Base-by-base conservation (phyloP, 495 filamentous ascomycete species). In the Lasiosphaeria hispida region DNA sequence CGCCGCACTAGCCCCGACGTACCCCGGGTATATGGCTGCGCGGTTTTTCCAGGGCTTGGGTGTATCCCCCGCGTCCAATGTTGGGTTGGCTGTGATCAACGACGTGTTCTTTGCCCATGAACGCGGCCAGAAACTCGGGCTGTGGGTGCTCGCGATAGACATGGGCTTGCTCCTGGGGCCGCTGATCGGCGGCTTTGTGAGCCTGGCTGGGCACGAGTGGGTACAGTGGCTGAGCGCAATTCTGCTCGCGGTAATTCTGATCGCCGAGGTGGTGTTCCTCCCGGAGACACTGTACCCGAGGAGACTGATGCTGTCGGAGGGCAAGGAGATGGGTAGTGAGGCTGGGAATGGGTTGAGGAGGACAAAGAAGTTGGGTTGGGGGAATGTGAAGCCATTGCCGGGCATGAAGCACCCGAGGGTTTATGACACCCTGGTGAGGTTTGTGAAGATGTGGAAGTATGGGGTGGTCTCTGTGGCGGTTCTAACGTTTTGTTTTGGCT, bases 11-110 rank as follows among this genome's bases (percentile, higher is more conserved):
- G 79, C 80, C 3, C 60, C 70, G 23, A 69, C 44, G 1, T 82
- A 80, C 61, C 53, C 62, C 0, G 72, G 77, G 2, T 86, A 87
- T 55, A 85, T 87, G 82, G 75, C 79, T 45, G 73, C 80, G 9
- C 63, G 84, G 0, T 86, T 87, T 60, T 84, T 85, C 62, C 84
- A 87, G 63, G 83, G 84, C 0, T 77, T 85, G 39, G 84, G 84
- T 0, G 82, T 83, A 10, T 77, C 76, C 54, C 84, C 84, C 7
- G 83, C 73, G 2, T 72, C 79, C 7, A 86, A 79, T 4, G 82
- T 87, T 8, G 84, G 84, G 9, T 73, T 87, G 75, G 81, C 82
- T 10, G 73, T 86, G 42, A 77, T 84, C 43, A 76, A 77, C 57
- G 76, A 79, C 62, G 59, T 85, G 1, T 87, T 85, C 59, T 86